phyloP scores from a whole-genome alignment of 371 early-diverging fungal species.

The Encephalitozoon intestinalis region DNA sequence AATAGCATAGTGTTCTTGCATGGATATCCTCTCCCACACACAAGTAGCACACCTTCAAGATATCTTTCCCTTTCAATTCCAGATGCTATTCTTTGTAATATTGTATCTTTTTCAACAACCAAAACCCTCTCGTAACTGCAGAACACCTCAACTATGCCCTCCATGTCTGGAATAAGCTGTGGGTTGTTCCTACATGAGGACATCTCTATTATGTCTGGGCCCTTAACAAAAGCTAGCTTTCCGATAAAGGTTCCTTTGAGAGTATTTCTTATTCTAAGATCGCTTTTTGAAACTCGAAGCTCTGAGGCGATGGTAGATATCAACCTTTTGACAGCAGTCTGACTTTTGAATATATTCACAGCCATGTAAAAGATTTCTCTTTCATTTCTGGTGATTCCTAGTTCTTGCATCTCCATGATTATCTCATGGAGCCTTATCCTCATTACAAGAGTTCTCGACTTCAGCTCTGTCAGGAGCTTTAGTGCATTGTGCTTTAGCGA shows the following conservation, averaged over 20 bases:
- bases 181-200: background rate
- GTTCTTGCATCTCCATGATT: slow-evolving; percentile 15
- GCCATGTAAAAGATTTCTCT: slow-evolving; percentile 54
- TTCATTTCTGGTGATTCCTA: slow-evolving; percentile 27
- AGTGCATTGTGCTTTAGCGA: background rate
- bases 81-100: slow-evolving; percentile 34
- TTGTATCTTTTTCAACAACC: slow-evolving; percentile 60
- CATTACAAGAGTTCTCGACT: background rate
- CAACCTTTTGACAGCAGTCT: slow-evolving; percentile 23
- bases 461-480: background rate
- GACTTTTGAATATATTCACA: slow-evolving; percentile 44
- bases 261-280: slow-evolving; percentile 43
- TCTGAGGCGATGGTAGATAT: slow-evolving; percentile 23
- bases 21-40: slow-evolving; percentile 61
- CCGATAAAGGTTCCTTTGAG: slow-evolving; percentile 58
- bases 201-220: background rate
- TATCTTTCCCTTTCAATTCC: background rate
- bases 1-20: slow-evolving; percentile 55
- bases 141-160: background rate
- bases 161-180: slow-evolving; percentile 58
- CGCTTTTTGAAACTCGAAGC: background rate
- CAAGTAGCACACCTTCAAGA: slow-evolving; percentile 24
- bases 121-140: slow-evolving; percentile 6
- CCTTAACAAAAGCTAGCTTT: background rate
- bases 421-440: slow-evolving; percentile 38